Conservation (phyloP, 2,329 filamentous ascomycete genomes). For the Alternaria arbusti region DNA sequence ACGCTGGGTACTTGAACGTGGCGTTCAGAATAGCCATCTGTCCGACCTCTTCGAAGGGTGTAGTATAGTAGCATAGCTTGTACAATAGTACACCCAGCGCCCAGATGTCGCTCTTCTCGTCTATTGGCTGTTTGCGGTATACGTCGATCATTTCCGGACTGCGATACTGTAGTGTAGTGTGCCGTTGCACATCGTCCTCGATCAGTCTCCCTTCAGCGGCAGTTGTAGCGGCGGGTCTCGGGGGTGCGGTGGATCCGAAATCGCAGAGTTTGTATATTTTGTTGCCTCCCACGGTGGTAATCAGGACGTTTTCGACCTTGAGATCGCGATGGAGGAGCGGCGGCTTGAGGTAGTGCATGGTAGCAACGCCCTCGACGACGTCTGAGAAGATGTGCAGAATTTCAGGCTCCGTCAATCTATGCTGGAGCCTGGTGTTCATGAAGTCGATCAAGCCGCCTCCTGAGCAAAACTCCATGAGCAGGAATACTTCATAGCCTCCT, state of each 20-base stretch:
- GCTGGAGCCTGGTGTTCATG: conserved; percentile 97
- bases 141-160: conserved; percentile 99
- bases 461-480: conserved; percentile 97
- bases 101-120: conserved; percentile 99
- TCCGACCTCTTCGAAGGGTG: conserved; percentile 96
- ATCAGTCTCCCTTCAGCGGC: conserved; percentile 88
- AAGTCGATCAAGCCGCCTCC: conserved; percentile 98
- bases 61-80: conserved; percentile 99
- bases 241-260: conserved; percentile 89
- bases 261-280: conserved; percentile 95
- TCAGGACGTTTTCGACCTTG: conserved; percentile 98
- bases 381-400: conserved; percentile 97
- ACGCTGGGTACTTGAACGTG: conserved; percentile 86
- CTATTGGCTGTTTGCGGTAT: conserved; percentile 92
- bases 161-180: conserved; percentile 96
- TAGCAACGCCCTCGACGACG: conserved; percentile 93
- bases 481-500: conserved; percentile 95
- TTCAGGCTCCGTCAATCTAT: conserved; percentile 95
- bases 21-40: conserved; percentile 97
- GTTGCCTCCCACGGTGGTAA: conserved; percentile 70
- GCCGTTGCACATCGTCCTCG: conserved; percentile 95
- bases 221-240: conserved; percentile 82
- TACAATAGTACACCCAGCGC: conserved; percentile 93
- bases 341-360: conserved; percentile 98
- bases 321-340: conserved; percentile 90